Evolutionary conservation across 2,329 filamentous ascomycete species (phyloP), one percentile per base, ranked within the genome.

Genomic region (Zasmidium citrigriseum): DNA sequence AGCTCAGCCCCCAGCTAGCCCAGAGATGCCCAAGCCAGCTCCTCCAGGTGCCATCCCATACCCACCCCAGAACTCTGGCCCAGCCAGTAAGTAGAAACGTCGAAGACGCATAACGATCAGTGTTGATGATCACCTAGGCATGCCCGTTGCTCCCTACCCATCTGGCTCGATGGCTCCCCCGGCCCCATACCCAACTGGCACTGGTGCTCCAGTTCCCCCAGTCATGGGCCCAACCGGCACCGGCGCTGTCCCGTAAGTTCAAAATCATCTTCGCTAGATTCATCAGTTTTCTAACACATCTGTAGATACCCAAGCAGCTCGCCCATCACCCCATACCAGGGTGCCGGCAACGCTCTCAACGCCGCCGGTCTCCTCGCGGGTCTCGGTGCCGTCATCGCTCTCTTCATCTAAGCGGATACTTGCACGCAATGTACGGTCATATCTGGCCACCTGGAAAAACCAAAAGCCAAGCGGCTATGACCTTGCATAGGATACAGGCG

Each of bases 331-430:
- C 59, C 57, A 44, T 67, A 67, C 64, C 62, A 58, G 38, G 61
- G 63, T 46, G 58, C 61, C n/a, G 64, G 61, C 49, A 53, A 44
- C 51, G 55, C 54, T 25, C 47, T 65, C 54, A 63, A 64, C 55
- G 65, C 62, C 29, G 64, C 58, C 29, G 62, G 64, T 29, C 51
- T 64, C 41, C 56, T 68, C 47, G 61, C 62, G 34, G 65, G 60
- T 55, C 54, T 63, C 38, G 66, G 63, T 59, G 66, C 64, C 54
- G 55, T 67, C 47, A 59, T 64, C 24, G 66, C 66, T 61, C 55
- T 68, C 64, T 68, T 68, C 63, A 49, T 68, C 52, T 68, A 67
- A 59, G 52, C 54, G 55, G 29, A 29, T 59, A 51, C 52, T 48
- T 49, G 52, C 55, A 48, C n/a, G n/a, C n/a, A 50, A 63, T 56